Percentiles rank a stretch among this genome's conserved stretches.
phyloP scores from a whole-genome alignment of 768 basidiomycete genomes.

The Wakefieldia striispora region DNA sequence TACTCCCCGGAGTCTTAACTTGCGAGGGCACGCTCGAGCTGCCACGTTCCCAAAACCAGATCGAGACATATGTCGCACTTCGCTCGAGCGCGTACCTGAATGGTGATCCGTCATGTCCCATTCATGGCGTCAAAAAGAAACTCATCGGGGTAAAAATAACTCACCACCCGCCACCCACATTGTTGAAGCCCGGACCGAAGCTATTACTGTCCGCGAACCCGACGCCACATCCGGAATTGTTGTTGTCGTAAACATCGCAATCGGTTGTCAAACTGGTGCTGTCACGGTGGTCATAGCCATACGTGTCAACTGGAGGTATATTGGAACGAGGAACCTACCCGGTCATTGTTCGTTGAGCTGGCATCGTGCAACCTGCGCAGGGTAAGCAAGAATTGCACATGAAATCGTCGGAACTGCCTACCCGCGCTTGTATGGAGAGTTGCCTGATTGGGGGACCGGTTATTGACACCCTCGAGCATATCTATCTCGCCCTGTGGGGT shows the following conservation, averaged over 20 bases:
- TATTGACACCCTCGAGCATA: constrained; percentile 36
- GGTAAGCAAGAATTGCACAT: background rate
- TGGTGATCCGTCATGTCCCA: too few species aligned
- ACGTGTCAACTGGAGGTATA: background rate
- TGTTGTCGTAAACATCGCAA: constrained; percentile 24
- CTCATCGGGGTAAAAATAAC: background rate
- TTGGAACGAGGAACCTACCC: constrained; percentile 21
- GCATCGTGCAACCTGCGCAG: constrained; percentile 35
- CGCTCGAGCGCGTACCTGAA: constrained; percentile 34
- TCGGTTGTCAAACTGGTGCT: constrained; percentile 17
- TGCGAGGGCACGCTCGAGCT: constrained; percentile 32
- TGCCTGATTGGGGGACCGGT: constrained; percentile 21
- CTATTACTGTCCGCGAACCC: constrained; percentile 18
- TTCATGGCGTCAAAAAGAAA: too few species aligned
- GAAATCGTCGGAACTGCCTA: constrained; percentile 2
- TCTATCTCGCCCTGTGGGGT: constrained; percentile 30
- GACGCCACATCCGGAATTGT: constrained; percentile 33
- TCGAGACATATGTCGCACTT: constrained; percentile 28
- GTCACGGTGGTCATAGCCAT: background rate
- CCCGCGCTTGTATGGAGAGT: constrained; percentile 31
- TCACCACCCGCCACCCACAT: constrained; percentile 33
- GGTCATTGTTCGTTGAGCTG: constrained; percentile 22
- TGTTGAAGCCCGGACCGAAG: constrained; percentile 34
- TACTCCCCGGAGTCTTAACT: constrained; percentile 23
- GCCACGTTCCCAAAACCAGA: constrained; percentile 39